Evolutionary conservation across 2,329 filamentous ascomycete species (phyloP), one percentile per base, ranked within the genome.

Genomic region (Fusarium sp.): DNA sequence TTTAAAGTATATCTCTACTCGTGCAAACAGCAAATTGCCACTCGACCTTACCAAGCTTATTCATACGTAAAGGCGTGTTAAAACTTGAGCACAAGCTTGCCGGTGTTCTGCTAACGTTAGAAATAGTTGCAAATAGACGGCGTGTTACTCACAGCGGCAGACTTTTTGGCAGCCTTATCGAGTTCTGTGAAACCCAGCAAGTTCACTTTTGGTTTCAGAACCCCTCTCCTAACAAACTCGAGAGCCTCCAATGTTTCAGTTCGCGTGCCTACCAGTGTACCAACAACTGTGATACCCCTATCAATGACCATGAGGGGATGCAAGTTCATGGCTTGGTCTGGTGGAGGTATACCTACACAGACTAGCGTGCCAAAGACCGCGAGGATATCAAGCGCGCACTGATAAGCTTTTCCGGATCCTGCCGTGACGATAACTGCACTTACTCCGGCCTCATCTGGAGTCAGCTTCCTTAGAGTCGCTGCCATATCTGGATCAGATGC

Each of bases 161-260:
- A 60, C 1, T 36, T 59, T 2, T 47, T 11, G 1, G 50, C 42
- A 4, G 63, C 5, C 13, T 63, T 4, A 7, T 33, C 27, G 0
- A 73, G 29, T 2, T 69, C 58, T 8, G 54, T 25, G 8, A 73
- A 73, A 2, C 8, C 18, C 0, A 63, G 14, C 4, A 29, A 14
- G 1, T 61, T 29, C 2, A 76, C 56, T 1, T 42, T 42, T 1
- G 75, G 71, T 9, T 73, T 70, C 0, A 78, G 74, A 8, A 25
- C 42, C 0, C 76, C 65, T 38, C 74, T 52, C 3, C 65, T 57
- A 5, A 86, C 83, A 70, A 86, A 85, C 14, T 83, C 82, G 1
- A 86, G 74, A 2, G 84, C 84, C 67, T 86, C 84, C 0, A 82
- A 65, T 0, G 84, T 83, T 63, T 86, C 84, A 2, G 73, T 73